Conservation (phyloP, 768 basidiomycete species). For the Termitomyces eurrhizus region DNA sequence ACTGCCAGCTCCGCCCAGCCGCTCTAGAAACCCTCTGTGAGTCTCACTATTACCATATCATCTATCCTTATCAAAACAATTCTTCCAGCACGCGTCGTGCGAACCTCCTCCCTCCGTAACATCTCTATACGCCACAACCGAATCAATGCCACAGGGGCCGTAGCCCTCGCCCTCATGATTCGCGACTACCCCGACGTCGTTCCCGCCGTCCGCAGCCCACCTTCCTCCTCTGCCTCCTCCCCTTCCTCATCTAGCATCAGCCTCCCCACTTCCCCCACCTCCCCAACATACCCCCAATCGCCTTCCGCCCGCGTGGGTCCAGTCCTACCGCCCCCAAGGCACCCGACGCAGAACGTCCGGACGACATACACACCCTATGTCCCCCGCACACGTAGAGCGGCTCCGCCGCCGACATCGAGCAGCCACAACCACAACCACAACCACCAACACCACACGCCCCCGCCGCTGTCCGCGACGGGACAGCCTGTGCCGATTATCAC, state of each 20-base stretch:
- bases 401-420: conserved; percentile 38
- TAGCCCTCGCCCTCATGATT: conserved; percentile 93
- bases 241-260: conserved; percentile 31
- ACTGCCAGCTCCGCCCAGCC: conserved; percentile 70
- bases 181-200: conserved; percentile 90
- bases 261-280: conserved; percentile 24
- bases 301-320: conserved; percentile 27
- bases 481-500: conserved; percentile 67
- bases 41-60: conserved; percentile 21
- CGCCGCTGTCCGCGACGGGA: conserved; percentile 37
- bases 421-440: not conserved
- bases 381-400: conserved; percentile 40
- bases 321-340: conserved; percentile 35
- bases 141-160: conserved; percentile 80
- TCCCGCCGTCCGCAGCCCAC: conserved; percentile 25
- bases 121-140: conserved; percentile 88
- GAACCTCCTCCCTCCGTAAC: conserved; percentile 80
- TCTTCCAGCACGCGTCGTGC: conserved; percentile 69
- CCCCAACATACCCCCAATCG: conserved; percentile 23
- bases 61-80: conserved; percentile 3
- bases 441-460: not conserved
- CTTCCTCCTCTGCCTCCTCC: conserved; percentile 28
- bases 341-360: conserved; percentile 47
- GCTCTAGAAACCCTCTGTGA: conserved; percentile 79
- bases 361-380: conserved; percentile 83